Conservation (phyloP, 108 stramenopile genomes). For the Licmophora abbreviata region DNA sequence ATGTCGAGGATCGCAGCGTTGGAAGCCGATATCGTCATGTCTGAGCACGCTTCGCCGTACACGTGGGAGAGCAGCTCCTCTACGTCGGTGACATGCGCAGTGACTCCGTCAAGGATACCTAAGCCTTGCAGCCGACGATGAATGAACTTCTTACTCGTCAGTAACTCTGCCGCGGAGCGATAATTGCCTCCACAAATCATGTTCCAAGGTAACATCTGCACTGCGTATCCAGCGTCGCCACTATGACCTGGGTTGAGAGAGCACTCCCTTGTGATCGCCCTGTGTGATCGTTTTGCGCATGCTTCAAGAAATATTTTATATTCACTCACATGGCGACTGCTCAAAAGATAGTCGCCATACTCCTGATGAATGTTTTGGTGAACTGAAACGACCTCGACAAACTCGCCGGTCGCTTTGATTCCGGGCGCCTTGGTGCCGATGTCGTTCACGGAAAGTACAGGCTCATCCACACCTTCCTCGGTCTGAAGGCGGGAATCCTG, state of each 20-base stretch:
- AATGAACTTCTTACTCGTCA: constrained; percentile 36
- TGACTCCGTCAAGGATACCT: constrained; percentile 24
- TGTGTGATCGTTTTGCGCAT: constrained; percentile 22
- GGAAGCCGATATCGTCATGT: background rate
- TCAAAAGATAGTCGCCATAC: constrained; percentile 33
- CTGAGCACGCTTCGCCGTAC: constrained; percentile 13
- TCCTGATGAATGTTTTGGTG: constrained; percentile 38
- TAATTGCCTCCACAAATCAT: constrained; percentile 24
- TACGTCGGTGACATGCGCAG: constrained; percentile 26
- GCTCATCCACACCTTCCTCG: background rate
- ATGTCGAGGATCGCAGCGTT: constrained; percentile 10
- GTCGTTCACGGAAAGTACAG: constrained; percentile 1
- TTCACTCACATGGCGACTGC: constrained; percentile 11
- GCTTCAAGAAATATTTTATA: constrained; percentile 13
- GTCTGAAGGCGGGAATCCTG: background rate
- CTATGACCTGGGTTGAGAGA: constrained; percentile 14
- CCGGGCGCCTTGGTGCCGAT: background rate
- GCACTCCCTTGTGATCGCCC: constrained; percentile 15
- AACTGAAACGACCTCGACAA: constrained; percentile 28
- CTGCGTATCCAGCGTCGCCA: constrained; percentile 6
- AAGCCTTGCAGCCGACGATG: constrained; percentile 18
- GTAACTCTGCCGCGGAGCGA: constrained; percentile 26
- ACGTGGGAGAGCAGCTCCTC: constrained; percentile 27
- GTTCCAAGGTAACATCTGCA: constrained; percentile 31
- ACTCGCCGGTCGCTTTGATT: constrained; percentile 5